phyloP scores from a whole-genome alignment of 371 early-diverging fungal species.

The Mucor ambiguus region DNA sequence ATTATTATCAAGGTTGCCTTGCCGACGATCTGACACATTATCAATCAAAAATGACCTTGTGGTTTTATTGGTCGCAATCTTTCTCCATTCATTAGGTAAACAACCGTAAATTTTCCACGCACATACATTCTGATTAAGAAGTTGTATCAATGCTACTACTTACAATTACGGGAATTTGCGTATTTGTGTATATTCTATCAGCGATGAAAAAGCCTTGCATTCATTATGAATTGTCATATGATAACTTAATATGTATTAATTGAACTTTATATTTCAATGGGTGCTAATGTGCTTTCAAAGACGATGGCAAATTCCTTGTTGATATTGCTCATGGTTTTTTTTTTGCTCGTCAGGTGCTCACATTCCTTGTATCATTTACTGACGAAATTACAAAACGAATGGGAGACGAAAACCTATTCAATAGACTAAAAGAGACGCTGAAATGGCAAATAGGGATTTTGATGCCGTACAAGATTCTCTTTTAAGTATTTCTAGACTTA shows the following conservation, averaged over 20 bases:
- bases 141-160: neutral
- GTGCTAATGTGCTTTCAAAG: no score
- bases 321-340: neutral
- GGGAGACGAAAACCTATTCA: neutral
- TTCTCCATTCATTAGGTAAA: neutral
- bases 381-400: neutral
- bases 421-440: neutral
- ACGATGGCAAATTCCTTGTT: neutral
- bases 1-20: neutral
- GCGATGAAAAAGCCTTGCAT: neutral
- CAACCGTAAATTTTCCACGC: neutral
- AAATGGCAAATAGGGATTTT: neutral
- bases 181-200: neutral
- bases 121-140: neutral
- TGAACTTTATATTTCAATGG: neutral
- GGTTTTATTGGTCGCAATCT: neutral
- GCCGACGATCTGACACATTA: constrained; percentile 3
- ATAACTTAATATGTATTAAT: neutral
- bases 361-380: neutral
- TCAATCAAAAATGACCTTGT: constrained; percentile 1
- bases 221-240: neutral
- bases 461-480: neutral
- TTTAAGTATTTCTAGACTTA: neutral
- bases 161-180: neutral
- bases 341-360: neutral